These are phyloP conservation scores for Entonaema liquescens DNA, from an alignment of 495 filamentous ascomycete species.

Conservation along the genomic window DNA sequence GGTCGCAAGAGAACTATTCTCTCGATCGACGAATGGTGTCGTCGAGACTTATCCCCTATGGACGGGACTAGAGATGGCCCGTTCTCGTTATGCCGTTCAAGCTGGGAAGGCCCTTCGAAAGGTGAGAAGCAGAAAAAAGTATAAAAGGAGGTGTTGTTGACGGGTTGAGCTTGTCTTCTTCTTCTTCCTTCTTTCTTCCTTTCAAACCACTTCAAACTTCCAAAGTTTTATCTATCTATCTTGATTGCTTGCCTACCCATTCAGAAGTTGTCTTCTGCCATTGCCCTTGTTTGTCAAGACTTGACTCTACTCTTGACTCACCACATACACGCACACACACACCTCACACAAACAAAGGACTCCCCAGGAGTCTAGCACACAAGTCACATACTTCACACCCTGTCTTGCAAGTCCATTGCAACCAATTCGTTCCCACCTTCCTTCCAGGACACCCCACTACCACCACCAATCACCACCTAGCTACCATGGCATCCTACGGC, in stretches of 20 bases:
- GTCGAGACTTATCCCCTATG: constrained; percentile 58
- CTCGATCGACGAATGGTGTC: constrained; percentile 58
- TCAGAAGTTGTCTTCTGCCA: constrained; percentile 24
- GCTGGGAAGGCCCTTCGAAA: constrained; percentile 22
- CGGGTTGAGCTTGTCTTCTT: constrained; percentile 39
- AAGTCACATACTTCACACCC: constrained; percentile 30
- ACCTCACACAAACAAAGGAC: constrained; percentile 32
- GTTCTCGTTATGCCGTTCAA: constrained; percentile 50
- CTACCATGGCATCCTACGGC: constrained; percentile 63
- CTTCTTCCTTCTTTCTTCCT: constrained; percentile 37
- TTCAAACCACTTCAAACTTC: constrained; percentile 30
- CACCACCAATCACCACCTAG: constrained; percentile 14
- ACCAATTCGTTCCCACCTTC: neutral
- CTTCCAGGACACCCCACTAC: constrained; percentile 1
- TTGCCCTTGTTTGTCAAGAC: constrained; percentile 39
- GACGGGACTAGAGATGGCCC: constrained; percentile 36
- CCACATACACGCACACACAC: constrained; percentile 25
- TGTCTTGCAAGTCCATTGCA: constrained; percentile 27
- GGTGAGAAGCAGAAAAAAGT: constrained; percentile 30
- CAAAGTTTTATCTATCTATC: constrained; percentile 23
- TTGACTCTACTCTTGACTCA: constrained; percentile 21
- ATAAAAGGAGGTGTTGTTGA: constrained; percentile 44
- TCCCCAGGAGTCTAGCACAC: constrained; percentile 26
- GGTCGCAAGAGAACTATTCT: constrained; percentile 47
- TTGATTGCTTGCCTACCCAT: constrained; percentile 6